Evolutionary conservation across 305 asterid genomes (phyloP), one percentile per base, ranked within the genome.

Genomic region (Nicotiana rustica): DNA sequence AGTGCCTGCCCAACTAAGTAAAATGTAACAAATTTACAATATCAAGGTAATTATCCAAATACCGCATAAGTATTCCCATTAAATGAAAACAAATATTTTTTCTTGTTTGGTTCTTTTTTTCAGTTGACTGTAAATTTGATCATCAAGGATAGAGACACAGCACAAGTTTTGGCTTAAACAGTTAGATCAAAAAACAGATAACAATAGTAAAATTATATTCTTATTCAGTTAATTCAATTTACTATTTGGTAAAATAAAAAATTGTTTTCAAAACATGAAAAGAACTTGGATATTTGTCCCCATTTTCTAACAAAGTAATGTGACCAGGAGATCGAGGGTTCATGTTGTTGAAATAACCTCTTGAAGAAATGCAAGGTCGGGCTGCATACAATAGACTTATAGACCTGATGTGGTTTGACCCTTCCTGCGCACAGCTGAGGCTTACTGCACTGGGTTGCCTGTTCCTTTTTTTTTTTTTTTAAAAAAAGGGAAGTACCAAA

Each of bases 1-100:
- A 78, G 88, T 86, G 18, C 91, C 79, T 73, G 79, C 79, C 49
- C 41, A 6, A 73, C 19, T 47, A 73, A 73, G 62, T 73, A 36
- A 73, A 73, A 73, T 73, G 79, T 73, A 47, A 21, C 47, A 41
- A 41, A 41, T 41, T 41, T 1, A 41, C 79, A 47, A 47, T 47
- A 47, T 73, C 41, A 73, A 47, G 79, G 79, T 19, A 71, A 47
- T 47, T 73, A 19, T 21, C 62, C 19, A 14, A 19, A 73, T 44
- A 29, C 19, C 41, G 14, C 41, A 49, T 13, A 47, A 47, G 61
- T 14, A 47, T 15, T 47, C 38, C 79, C 41, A 47, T 73, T 70
- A 47, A 41, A 44, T 70, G 36, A 70, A 71, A 67, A 47, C 29
- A 8, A 71, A 13, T 68, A 9, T 71, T 49, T 47, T 49, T 12